Conservation (phyloP, 2,329 filamentous ascomycete genomes). For the Xylaria sp. region DNA sequence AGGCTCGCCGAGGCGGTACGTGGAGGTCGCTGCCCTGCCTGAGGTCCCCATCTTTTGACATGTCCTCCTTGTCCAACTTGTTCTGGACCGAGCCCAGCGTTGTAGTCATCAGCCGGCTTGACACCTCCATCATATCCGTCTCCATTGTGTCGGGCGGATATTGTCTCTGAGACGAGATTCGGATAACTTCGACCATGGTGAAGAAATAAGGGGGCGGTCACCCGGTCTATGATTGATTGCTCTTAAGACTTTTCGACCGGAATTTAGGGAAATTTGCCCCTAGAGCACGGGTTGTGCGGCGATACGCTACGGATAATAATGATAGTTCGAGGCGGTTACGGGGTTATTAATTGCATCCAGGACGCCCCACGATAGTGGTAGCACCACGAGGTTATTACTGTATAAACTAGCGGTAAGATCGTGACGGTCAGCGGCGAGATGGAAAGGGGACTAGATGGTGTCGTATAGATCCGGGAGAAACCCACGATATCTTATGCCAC, state of each 20-base stretch:
- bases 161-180: conserved; percentile 42
- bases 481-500: background rate
- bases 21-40: conserved; percentile 31
- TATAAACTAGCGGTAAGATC: conserved; percentile 38
- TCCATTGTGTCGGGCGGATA: conserved; percentile 40
- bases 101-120: conserved; percentile 43
- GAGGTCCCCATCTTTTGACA: conserved; percentile 10
- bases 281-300: conserved; percentile 25
- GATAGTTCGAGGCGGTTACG: conserved; percentile 24
- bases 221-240: background rate
- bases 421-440: conserved; percentile 24
- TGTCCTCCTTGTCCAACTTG: conserved; percentile 16
- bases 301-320: conserved; percentile 17
- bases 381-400: conserved; percentile 15
- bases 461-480: background rate
- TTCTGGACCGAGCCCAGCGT: conserved; percentile 42
- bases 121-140: conserved; percentile 45
- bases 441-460: background rate
- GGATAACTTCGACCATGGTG: conserved; percentile 48
- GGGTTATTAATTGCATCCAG: conserved; percentile 23
- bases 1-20: conserved; percentile 46
- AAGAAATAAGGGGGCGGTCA: conserved; percentile 1
- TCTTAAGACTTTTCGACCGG: conserved; percentile 26
- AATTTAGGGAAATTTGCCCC: conserved; percentile 25
- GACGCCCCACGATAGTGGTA: conserved; percentile 32